phyloP scores from a whole-genome alignment of 1,284 basidiomycete genomes.

The Stereum hirsutum region DNA sequence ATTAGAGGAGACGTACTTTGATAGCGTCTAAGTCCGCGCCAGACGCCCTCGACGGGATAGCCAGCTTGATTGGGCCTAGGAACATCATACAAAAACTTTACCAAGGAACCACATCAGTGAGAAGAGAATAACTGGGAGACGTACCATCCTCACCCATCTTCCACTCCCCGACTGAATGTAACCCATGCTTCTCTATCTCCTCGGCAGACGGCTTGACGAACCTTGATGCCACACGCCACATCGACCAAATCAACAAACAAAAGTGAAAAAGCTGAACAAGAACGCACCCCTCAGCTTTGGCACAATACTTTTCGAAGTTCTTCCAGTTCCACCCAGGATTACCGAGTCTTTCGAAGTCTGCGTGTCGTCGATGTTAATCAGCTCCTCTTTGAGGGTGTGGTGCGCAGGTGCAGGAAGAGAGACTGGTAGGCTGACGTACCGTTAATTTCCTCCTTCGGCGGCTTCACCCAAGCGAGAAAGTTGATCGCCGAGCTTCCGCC shows the following conservation, averaged over 20 bases:
- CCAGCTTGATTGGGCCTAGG: not conserved
- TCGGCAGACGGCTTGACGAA: not conserved
- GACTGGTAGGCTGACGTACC: slow-evolving; percentile 5
- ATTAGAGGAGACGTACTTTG: not conserved
- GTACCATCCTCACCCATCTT: not conserved
- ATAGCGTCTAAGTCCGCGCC: not conserved
- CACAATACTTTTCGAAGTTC: slow-evolving; percentile 1
- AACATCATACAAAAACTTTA: not conserved
- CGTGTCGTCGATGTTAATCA: not conserved
- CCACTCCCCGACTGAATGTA: not conserved
- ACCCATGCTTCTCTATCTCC: not conserved
- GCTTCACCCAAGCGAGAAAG: slow-evolving; percentile 16
- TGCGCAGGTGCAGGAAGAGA: no score
- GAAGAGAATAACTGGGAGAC: not conserved
- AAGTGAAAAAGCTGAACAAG: no score
- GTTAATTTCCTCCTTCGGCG: slow-evolving; percentile 18
- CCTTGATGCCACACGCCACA: not conserved
- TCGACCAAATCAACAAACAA: not conserved
- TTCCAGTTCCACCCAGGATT: slow-evolving; percentile 5
- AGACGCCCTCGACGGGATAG: not conserved
- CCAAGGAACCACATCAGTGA: not conserved
- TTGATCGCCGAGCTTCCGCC: slow-evolving; percentile 21
- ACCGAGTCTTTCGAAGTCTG: slow-evolving; percentile 4
- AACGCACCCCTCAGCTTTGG: not conserved
- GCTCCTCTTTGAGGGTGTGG: no score